Conservation (phyloP, 495 filamentous ascomycete species). For the Penicillium alfredii region DNA sequence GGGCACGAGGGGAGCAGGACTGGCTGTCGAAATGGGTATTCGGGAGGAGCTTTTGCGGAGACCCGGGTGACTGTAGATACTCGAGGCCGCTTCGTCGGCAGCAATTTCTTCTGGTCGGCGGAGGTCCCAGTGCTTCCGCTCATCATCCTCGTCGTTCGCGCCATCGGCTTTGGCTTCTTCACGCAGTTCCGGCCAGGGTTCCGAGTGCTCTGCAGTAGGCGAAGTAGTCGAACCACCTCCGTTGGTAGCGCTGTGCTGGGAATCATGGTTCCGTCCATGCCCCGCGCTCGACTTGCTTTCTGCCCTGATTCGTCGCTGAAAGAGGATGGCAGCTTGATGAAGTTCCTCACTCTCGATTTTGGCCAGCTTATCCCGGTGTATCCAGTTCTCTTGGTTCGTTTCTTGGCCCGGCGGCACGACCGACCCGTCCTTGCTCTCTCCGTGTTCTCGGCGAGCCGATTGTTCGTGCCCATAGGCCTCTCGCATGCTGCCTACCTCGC, state of each 20-base stretch:
- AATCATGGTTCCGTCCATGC: conserved; percentile 50
- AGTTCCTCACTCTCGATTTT: conserved; percentile 90
- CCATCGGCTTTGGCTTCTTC: conserved; percentile 39
- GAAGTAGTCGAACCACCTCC: conserved; percentile 25
- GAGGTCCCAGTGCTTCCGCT: conserved; percentile 59
- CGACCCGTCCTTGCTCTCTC: conserved; percentile 14
- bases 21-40: conserved; percentile 77
- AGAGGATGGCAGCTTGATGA: conserved; percentile 73
- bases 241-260: conserved; percentile 28
- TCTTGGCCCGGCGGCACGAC: too few relatives aligned
- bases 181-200: conserved; percentile 35
- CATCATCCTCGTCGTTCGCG: conserved; percentile 27
- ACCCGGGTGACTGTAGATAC: conserved; percentile 38
- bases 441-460: conserved; percentile 23
- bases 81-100: conserved; percentile 48
- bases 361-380: conserved; percentile 91
- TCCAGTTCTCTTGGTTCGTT: conserved; percentile 63
- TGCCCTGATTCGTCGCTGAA: conserved; percentile 52
- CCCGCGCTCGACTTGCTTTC: conserved; percentile 55
- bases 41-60: conserved; percentile 56
- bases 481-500: conserved; percentile 50
- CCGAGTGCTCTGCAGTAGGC: conserved; percentile 26
- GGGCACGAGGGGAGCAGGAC: conserved; percentile 69
- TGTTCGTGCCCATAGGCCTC: conserved; percentile 46
- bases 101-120: conserved; percentile 76